Percentiles rank a stretch among this genome's conserved stretches.
These are phyloP conservation scores for Tuctoria greenei DNA, from an alignment of 176 grass and related monocot genomes.

Conservation along the genomic window DNA sequence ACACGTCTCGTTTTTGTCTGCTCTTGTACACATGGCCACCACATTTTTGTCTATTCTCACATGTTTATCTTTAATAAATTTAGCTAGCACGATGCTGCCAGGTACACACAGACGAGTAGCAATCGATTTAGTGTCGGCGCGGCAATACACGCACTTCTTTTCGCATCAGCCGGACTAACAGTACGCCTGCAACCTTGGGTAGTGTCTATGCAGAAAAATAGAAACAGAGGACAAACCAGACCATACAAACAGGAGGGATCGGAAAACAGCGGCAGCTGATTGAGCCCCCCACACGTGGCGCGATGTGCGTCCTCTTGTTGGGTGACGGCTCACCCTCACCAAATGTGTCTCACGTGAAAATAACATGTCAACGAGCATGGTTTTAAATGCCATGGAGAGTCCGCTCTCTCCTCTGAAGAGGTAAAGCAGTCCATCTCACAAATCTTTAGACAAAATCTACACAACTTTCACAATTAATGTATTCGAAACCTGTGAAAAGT, in stretches of 20 bases:
- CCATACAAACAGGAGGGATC: neutral
- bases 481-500: neutral
- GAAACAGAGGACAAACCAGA: neutral
- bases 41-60: neutral
- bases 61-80: neutral
- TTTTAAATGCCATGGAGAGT: neutral
- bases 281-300: neutral
- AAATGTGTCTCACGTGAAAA: neutral
- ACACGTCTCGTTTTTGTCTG: neutral
- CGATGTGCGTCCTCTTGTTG: neutral
- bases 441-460: neutral
- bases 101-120: neutral
- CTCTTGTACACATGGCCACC: neutral
- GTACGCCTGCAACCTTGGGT: too few species aligned
- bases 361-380: neutral
- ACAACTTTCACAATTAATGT: neutral
- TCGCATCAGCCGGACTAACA: neutral
- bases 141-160: neutral
- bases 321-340: neutral
- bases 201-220: neutral
- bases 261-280: neutral
- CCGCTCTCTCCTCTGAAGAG: neutral
- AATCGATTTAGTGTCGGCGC: neutral
- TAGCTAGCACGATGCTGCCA: neutral
- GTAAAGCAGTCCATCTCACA: neutral